Base-by-base conservation (phyloP, 2,329 filamentous ascomycete species). In the Peltaster fructicola region DNA sequence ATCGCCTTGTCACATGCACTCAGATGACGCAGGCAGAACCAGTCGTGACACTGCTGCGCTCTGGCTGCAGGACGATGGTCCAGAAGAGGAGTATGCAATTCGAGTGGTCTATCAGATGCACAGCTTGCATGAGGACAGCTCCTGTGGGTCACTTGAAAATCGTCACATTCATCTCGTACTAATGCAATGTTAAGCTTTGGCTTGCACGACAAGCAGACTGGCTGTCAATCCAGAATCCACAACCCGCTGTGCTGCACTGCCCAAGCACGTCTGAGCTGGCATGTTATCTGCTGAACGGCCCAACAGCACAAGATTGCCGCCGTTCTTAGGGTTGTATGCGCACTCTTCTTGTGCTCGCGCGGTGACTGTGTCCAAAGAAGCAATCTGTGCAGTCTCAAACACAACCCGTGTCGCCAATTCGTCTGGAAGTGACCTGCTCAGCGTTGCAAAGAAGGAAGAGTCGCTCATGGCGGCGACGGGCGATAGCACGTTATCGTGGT, bases 191-290 rank as follows among this genome's bases (percentile, higher is more conserved):
- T n/a, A 30, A 15, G 26, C 37, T 24, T 50, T 57, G 17, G 73
- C 73, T 50, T 80, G 71, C 14, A 84, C 60, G 27, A 82, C 65
- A 26, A 82, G 53, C 14, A 82, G 52, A 46, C 75, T 80, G 0
- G 72, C 68, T 34, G 61, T 63, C n/a, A 76, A 49, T 8, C 61
- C 63, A 21, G 57, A 58, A 25, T 59, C 59, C 20, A 70, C 60
- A n/a, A 75, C 49, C 29, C 61, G 57, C 44, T 72, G 64, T 7
- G 65, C 68, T 15, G 71, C 53, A n/a, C 56, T 50, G 7, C 73
- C 72, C 16, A 77, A 40, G 14, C 65, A 67, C 43, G 51, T 59
- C 24, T 49, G 52, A 11, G 38, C 42, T 4, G 43, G 48, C 5
- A 35, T 24, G 2, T 48, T 44, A 16, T 47, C 42, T 32, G 41